Evolutionary conservation across 2,329 filamentous ascomycete species (phyloP), one percentile per base, ranked within the genome.

Genomic region (Aspergillus sp.): DNA sequence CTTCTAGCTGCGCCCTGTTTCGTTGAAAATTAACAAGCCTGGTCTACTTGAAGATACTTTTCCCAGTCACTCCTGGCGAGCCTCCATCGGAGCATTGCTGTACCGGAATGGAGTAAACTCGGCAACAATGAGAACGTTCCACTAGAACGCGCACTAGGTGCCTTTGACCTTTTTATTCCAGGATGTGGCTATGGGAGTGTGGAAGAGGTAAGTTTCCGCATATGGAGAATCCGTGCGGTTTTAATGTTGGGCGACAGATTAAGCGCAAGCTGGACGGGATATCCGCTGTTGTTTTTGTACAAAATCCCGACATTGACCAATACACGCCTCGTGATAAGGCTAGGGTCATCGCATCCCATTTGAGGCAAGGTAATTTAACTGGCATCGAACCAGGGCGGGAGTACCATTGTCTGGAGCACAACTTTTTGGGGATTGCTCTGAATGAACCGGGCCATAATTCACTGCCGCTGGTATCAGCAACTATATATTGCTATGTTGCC

Each of bases 161-260:
- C 89, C 14, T 96, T 96, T 73, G 95, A 98, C 74, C 84, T 98
- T 76, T 98, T 98, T 75, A 86, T 96, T 50, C 80, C 94, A 29
- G 86, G 89, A 64, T 88, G 89, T 56, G 84, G 86, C 18, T 81
- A 83, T 31, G 87, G 89, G n/a, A 92, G 96, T 70, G 77, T 94
- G 54, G 83, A 90, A 58, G 87, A 92, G 77, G 89, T 89, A 76
- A 58, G 83, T 64, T 20, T 7, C 3, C 3, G 16, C 9, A 10
- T 26, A 18, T 36, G 39, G 18, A 18, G 6, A 52, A 11, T 32
- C 49, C 29, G 59, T 71, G 53, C 70, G 18, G 9, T 20, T 47
- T 6, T 47, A 47, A 47, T 24, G 20, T 57, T 24, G 26, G n/a
- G 6, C 24, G 50, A n/a, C 60, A 90, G 87, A 85, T 89, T 50